Conservation (phyloP, 768 basidiomycete species). For the Suillus decipiens region DNA sequence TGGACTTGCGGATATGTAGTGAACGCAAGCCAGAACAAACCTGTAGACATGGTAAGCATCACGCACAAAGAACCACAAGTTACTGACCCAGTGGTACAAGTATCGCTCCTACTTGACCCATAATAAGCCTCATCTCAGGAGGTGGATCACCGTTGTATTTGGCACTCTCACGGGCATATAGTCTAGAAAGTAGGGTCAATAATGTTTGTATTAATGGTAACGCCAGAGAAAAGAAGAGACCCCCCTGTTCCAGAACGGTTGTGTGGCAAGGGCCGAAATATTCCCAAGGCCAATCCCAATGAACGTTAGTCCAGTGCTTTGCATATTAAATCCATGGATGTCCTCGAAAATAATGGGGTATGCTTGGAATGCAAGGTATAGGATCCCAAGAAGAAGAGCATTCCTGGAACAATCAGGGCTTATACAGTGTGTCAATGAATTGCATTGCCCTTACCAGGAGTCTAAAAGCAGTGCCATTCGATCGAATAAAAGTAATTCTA, state of each 20-base stretch:
- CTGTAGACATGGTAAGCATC: conserved; percentile 17
- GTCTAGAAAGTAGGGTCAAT: conserved; percentile 26
- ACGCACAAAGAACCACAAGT: not conserved
- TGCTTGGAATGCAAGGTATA: conserved; percentile 58
- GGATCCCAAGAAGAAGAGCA: conserved; percentile 42
- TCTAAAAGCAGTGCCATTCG: conserved; percentile 77
- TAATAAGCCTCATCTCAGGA: conserved; percentile 64
- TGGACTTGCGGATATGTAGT: conserved; percentile 49
- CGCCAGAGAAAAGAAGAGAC: conserved; percentile 5
- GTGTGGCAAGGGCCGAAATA: conserved; percentile 37
- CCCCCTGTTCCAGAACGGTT: conserved; percentile 48
- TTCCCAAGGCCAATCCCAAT: conserved; percentile 54
- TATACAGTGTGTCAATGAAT: conserved; percentile 1
- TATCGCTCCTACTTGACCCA: conserved; percentile 70
- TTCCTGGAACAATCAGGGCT: conserved; percentile 30
- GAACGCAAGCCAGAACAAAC: conserved; percentile 58
- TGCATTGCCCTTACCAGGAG: conserved; percentile 51
- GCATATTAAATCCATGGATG: conserved; percentile 53
- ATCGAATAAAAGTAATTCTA: conserved; percentile 65
- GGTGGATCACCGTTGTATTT: conserved; percentile 51
- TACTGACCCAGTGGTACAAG: conserved; percentile 58
- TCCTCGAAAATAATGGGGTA: conserved; percentile 52
- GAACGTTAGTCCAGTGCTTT: conserved; percentile 51
- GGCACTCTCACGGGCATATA: conserved; percentile 37
- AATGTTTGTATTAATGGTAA: not conserved